A percentile compares a stretch with the other conserved stretches of the same genome.
Evolutionary conservation across 139 green algal genomes (phyloP).

Genomic region (Chlorella ohadii): DNA sequence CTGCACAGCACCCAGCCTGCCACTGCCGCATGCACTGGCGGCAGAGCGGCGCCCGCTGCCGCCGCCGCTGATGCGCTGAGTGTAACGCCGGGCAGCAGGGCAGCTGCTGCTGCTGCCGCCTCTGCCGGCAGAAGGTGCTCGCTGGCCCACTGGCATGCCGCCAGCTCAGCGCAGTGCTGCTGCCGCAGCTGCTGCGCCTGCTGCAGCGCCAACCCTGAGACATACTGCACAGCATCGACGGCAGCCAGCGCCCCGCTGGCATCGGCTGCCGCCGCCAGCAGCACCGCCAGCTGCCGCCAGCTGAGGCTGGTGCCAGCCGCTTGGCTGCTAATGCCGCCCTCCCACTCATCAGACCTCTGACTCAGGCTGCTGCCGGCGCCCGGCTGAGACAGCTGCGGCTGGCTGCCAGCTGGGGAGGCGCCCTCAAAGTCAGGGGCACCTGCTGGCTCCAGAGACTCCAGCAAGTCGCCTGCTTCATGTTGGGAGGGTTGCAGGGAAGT

Average conservation of each 20-base stretch:
- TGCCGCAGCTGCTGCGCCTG: slow-evolving; percentile 17
- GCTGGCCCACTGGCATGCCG: slow-evolving; percentile 9
- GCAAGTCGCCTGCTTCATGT: background rate
- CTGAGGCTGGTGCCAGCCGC: background rate
- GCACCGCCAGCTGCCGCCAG: background rate
- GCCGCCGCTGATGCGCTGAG: background rate
- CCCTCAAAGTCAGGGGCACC: background rate
- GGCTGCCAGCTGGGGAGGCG: background rate
- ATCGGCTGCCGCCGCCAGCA: slow-evolving; percentile 4
- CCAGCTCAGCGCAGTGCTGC: slow-evolving; percentile 11
- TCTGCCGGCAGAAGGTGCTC: slow-evolving; percentile 6
- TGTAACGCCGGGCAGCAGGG: background rate
- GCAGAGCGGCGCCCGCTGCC: background rate
- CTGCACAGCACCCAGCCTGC: background rate
- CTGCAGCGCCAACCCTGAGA: slow-evolving; percentile 29
- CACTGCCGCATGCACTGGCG: background rate
- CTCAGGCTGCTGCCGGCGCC: background rate
- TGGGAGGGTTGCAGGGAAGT: background rate
- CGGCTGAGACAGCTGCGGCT: background rate
- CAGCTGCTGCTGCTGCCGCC: background rate
- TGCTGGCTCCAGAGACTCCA: slow-evolving; percentile 9
- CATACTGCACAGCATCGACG: slow-evolving; percentile 27
- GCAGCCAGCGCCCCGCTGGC: slow-evolving; percentile 26
- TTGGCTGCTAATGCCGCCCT: background rate
- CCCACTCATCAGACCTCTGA: background rate